These are phyloP conservation scores for Geosmithia flava DNA, from an alignment of 2,329 filamentous ascomycete genomes.

Conservation along the genomic window DNA sequence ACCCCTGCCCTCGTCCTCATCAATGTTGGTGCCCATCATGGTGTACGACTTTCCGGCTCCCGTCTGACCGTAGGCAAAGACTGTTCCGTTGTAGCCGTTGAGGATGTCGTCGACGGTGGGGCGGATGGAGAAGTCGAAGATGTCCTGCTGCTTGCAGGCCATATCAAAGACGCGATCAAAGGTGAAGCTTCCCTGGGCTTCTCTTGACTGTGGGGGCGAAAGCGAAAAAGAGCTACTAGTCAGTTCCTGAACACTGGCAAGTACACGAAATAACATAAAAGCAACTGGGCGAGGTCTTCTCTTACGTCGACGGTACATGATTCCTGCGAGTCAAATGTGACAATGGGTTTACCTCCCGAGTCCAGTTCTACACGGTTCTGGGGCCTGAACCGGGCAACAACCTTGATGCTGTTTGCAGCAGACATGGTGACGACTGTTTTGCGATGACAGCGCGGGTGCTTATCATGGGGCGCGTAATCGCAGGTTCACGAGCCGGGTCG, in stretches of 20 bases:
- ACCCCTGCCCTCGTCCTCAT: constrained; percentile 76
- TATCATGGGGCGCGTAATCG: not conserved
- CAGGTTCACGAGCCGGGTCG: not conserved
- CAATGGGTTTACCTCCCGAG: constrained; percentile 84
- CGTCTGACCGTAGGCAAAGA: constrained; percentile 97
- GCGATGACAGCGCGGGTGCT: not conserved
- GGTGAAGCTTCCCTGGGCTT: constrained; percentile 77
- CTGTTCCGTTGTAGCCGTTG: constrained; percentile 97
- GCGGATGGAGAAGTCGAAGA: constrained; percentile 96
- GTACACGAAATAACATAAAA: too few relatives aligned
- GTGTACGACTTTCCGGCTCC: constrained; percentile 98
- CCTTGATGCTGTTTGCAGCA: constrained; percentile 59
- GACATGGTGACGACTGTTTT: constrained; percentile 30
- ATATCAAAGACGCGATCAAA: constrained; percentile 98
- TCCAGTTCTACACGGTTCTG: constrained; percentile 91
- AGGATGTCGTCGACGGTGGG: constrained; percentile 95
- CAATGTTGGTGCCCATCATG: constrained; percentile 75
- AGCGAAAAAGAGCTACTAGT: constrained; percentile 21
- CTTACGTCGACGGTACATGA: constrained; percentile 77
- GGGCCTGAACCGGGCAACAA: constrained; percentile 94
- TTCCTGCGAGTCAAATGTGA: constrained; percentile 77
- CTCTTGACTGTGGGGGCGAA: constrained; percentile 61
- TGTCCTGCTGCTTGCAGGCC: constrained; percentile 77
- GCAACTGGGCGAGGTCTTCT: not conserved
- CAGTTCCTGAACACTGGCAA: constrained; percentile 8